Base-by-base conservation (phyloP, 495 filamentous ascomycete species). In the Melanomma pulvis-pyrius region DNA sequence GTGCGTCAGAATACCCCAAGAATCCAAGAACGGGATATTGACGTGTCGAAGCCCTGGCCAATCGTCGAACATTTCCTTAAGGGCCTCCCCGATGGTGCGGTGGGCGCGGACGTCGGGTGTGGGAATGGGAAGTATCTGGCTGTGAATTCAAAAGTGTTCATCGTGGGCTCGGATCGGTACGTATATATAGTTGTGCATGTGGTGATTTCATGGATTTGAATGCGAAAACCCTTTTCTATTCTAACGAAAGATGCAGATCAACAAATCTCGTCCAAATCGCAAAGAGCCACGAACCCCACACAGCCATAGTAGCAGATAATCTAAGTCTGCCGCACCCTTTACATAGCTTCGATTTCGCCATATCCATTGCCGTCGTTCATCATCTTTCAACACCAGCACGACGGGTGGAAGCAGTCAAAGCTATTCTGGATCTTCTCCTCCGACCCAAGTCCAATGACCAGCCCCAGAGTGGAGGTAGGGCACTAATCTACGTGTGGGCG, bases 61-160 rank as follows among this genome's bases (percentile, higher is more conserved):
- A 88, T 96, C 71, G 90, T 97, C 51, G 87, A 92, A 70, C 77
- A 78, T 46, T 98, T 97, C 75, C 84, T 98, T 44, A 77, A 77
- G 44, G 77, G 80, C n/a, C 80, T 90, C 30, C 75, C 81, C 5
- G 80, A 84, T 26, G 93, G 92, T 17, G 82, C 91, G n/a, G 78
- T 98, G 34, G 94, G 94, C 8, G 79, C 97, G 24, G 94, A 98
- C 76, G 83, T 97, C 57, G 91, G 91, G 50, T 98, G 94, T 78
- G 94, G 94, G 56, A 98, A 98, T 80, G 94, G 94, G 67, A 98
- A 98, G 80, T 96, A 98, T 73, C 79, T 98, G 50, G 77, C 83
- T 44, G 90, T 96, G 39, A 96, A 94, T 76, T 21, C 53, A 48
- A 80, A 87, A 68, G 78, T 97, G 28, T 92, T 89, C 77, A 92